Percentiles rank a stretch among this genome's conserved stretches.
Conservation (phyloP, 2,329 filamentous ascomycete species). For the Uncinocarpus reesii region DNA sequence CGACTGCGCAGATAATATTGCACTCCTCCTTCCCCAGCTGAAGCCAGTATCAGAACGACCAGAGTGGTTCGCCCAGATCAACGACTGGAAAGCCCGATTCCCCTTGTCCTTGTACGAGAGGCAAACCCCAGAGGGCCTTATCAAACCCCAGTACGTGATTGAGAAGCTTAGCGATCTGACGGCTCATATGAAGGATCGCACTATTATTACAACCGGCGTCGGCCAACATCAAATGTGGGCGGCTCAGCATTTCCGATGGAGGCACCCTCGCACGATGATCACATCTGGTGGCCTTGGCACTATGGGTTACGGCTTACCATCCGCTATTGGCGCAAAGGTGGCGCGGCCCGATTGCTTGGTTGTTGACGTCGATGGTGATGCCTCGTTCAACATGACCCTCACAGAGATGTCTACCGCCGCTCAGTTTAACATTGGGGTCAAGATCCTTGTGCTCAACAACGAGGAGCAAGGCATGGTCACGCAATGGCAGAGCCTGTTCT, state of each 20-base stretch:
- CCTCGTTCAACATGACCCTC: conserved; percentile 98
- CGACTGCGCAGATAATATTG: conserved; percentile 72
- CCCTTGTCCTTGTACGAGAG: conserved; percentile 73
- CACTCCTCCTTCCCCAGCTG: conserved; percentile 62
- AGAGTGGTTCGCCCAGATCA: conserved; percentile 85
- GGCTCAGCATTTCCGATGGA: conserved; percentile 93
- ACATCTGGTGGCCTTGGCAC: conserved; percentile 91
- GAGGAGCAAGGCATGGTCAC: conserved; percentile 98
- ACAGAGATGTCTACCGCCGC: conserved; percentile 87
- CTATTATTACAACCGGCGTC: conserved; percentile 85
- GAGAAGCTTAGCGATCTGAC: conserved; percentile 81
- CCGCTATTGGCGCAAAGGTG: conserved; percentile 92
- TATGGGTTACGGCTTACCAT: conserved; percentile 91
- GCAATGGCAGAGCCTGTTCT: conserved; percentile 97
- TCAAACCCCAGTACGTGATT: conserved; percentile 91
- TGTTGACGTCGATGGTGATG: conserved; percentile 93
- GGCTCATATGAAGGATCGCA: conserved; percentile 66
- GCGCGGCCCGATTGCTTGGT: conserved; percentile 71
- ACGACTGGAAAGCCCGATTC: conserved; percentile 83
- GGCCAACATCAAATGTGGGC: conserved; percentile 99
- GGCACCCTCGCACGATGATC: conserved; percentile 83
- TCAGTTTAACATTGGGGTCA: conserved; percentile 94
- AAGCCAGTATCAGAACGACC: conserved; percentile 55
- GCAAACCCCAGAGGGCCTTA: conserved; percentile 62
- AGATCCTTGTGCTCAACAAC: conserved; percentile 91